Evolutionary conservation across 805 yeast genomes (phyloP).

Genomic region (Cyberlindnera saturnus): DNA sequence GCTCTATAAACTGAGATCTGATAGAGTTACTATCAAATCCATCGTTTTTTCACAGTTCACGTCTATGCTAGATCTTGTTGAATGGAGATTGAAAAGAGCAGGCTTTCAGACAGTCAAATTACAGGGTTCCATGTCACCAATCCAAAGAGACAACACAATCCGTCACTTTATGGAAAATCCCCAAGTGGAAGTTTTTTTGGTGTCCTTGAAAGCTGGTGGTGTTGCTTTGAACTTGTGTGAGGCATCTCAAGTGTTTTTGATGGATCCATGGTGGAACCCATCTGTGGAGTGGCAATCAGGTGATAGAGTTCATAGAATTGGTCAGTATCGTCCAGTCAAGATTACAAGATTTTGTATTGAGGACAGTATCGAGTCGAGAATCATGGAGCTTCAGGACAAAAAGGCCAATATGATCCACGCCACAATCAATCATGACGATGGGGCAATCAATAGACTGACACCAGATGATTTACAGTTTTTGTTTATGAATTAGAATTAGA

Average conservation of each 20-base stretch:
- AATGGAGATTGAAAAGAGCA: slow-evolving; percentile 91
- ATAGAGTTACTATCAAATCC: slow-evolving; percentile 83
- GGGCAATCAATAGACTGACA: slow-evolving; percentile 81
- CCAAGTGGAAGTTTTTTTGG: slow-evolving; percentile 87
- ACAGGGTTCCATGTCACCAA: slow-evolving; percentile 96
- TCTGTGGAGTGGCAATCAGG: slow-evolving; percentile 98
- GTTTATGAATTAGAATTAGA: slow-evolving; percentile 59
- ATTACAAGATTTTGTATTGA: slow-evolving; percentile 91
- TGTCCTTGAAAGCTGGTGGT: slow-evolving; percentile 97
- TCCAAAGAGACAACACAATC: slow-evolving; percentile 88
- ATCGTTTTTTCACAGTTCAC: slow-evolving; percentile 98
- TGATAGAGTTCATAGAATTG: slow-evolving; percentile 96
- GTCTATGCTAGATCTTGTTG: slow-evolving; percentile 91
- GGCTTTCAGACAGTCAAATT: slow-evolving; percentile 92
- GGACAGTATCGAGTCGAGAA: slow-evolving; percentile 94
- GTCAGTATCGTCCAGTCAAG: slow-evolving; percentile 90
- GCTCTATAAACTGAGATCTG: slow-evolving; percentile 78
- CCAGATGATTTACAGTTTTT: slow-evolving; percentile 94
- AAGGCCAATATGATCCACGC: slow-evolving; percentile 98
- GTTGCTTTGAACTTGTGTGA: slow-evolving; percentile 95
- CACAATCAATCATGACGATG: slow-evolving; percentile 87
- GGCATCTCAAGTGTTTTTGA: slow-evolving; percentile 90
- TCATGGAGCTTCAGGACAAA: slow-evolving; percentile 92
- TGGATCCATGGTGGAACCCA: slow-evolving; percentile 99
- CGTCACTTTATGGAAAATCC: slow-evolving; percentile 89